Conservation (phyloP, 441 rosid species). For the Pelargonium cotyledonis region DNA sequence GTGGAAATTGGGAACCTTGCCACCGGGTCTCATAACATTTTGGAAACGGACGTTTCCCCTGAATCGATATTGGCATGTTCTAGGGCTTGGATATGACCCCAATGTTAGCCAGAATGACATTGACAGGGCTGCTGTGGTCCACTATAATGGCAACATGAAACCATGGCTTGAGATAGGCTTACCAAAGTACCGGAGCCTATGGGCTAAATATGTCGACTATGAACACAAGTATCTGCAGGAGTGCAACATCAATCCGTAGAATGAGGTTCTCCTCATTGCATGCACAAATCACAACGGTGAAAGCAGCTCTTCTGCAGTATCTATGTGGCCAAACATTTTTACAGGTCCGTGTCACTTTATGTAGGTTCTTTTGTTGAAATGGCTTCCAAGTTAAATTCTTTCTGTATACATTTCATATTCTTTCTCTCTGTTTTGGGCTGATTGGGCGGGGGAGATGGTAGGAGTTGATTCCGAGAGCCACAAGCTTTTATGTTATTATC, state of each 20-base stretch:
- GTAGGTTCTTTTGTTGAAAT: slow-evolving; percentile 19
- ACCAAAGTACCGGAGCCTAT: slow-evolving; percentile 56
- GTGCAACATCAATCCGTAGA: slow-evolving; percentile 83
- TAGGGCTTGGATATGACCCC: slow-evolving; percentile 94
- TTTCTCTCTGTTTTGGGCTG: slow-evolving; percentile 5
- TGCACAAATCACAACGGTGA: too few species aligned
- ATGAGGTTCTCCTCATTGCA: neutral
- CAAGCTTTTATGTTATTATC: slow-evolving; percentile 15
- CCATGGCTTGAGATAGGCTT: slow-evolving; percentile 96
- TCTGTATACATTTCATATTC: slow-evolving; percentile 29
- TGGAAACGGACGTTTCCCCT: slow-evolving; percentile 68
- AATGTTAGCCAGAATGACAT: slow-evolving; percentile 69
- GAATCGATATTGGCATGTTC: slow-evolving; percentile 72
- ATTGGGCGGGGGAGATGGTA: too few species aligned
- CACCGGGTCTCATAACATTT: slow-evolving; percentile 92
- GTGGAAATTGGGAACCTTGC: slow-evolving; percentile 95
- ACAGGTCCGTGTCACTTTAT: slow-evolving; percentile 28
- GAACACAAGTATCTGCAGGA: slow-evolving; percentile 59
- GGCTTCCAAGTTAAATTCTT: slow-evolving; percentile 29
- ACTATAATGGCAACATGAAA: slow-evolving; percentile 91
- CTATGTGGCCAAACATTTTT: slow-evolving; percentile 17
- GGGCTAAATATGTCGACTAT: slow-evolving; percentile 76
- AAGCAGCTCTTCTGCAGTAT: slow-evolving; percentile 1
- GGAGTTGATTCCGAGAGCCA: slow-evolving; percentile 15
- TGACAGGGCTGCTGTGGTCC: slow-evolving; percentile 76